Conservation (phyloP, 495 filamentous ascomycete genomes). For the Aspergillus affinis region DNA sequence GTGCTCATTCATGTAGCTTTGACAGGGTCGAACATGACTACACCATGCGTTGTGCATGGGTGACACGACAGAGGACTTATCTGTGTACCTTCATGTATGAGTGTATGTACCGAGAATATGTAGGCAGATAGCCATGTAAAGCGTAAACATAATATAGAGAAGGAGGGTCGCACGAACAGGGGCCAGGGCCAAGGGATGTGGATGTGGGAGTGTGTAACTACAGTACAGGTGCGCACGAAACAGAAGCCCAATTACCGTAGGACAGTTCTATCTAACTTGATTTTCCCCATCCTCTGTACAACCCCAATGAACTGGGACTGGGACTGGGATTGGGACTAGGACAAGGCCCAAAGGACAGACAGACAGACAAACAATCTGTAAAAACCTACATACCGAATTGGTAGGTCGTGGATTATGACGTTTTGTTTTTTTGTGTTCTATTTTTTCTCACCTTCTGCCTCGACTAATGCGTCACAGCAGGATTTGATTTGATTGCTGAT, state of each 20-base stretch:
- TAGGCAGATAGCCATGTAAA: neutral
- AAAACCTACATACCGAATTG: too few species aligned
- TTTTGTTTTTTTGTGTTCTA: too few species aligned
- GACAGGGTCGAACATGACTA: neutral
- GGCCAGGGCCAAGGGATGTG: too few species aligned
- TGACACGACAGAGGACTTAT: neutral
- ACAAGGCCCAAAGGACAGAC: neutral
- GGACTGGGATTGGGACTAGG: too few species aligned
- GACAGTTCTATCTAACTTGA: neutral
- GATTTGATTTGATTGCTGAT: neutral
- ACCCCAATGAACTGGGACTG: neutral
- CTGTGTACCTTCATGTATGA: neutral
- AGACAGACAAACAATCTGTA: neutral
- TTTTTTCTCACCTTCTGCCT: neutral
- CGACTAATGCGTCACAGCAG: neutral
- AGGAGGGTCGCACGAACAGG: neutral
- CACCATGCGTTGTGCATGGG: neutral
- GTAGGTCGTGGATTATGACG: too few species aligned
- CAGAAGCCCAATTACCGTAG: neutral
- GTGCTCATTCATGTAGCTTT: neutral
- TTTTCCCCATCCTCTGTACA: neutral
- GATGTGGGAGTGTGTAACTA: too few species aligned
- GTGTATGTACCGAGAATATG: neutral
- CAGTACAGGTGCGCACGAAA: neutral
- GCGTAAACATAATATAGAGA: neutral